Evolutionary conservation across 768 basidiomycete species (phyloP), one percentile per base, ranked within the genome.

Genomic region (Calocybe indica): DNA sequence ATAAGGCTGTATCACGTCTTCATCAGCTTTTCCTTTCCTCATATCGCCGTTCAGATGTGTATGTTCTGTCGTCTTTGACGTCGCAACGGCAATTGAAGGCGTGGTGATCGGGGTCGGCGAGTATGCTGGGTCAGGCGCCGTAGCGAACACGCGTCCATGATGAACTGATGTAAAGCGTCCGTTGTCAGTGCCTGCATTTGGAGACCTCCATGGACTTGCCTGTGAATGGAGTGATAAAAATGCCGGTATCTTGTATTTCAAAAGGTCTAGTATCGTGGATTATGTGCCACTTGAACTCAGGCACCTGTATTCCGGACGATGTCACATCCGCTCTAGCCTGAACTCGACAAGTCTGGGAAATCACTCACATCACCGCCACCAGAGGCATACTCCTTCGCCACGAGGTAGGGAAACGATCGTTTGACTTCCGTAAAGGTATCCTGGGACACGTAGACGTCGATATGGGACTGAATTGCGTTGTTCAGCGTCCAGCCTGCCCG

Each of bases 231-330:
- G 77, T 81, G 7, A 90, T 63, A 43, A 64, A 55, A 50, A 89
- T 74, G 4, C 79, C 82, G 3, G 80, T 85, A 46, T 78, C 74
- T 44, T 69, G 73, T 22, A 92, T 78, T 46, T 83, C 78, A 52
- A 92, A 88, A 2, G 81, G 74, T 22, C 74, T 70, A 12, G 73
- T 73, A 52, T 89, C 80, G 37, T 82, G 75, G 53, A 93, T 82
- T 44, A 93, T 78, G 55, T 88, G 85, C 85, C 86, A 93, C 56
- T 75, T 74, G 59, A 93, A 84, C 51, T 86, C 81, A 5, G 91
- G 91, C 9, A 93, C 82, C 83, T 92, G 51, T 12, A 32, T 12
- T n/a, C 29, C n/a, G n/a, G 39, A 42, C 22, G 32, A 13, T 47
- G 37, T 29, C 35, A 35, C 11, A 30, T 15, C 13, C 30, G 33